Evolutionary conservation across 768 basidiomycete genomes (phyloP), one percentile per base, ranked within the genome.

Genomic region (Termitomyces sp.): DNA sequence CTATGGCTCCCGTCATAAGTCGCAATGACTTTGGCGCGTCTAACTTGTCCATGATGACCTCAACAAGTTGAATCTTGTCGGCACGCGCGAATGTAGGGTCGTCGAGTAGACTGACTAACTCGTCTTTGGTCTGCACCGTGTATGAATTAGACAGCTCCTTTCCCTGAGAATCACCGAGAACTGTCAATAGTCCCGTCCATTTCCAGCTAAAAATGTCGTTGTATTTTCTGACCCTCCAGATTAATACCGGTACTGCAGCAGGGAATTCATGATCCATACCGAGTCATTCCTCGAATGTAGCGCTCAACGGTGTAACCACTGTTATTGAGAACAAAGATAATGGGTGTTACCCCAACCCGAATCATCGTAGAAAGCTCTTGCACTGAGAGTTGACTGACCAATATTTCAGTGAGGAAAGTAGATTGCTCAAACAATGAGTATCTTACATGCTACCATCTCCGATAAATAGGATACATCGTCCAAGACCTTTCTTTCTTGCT

Each of bases 331-430:
- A 92, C 74, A 70, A 94, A 94, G 40, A 94, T 78, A 68, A 94
- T 91, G 3, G 95, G 94, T 60, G 78, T 86, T 35, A 95, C 68
- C 8, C 78, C 81, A 54, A 80, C 70, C 44, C 78, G 80, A 47
- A 94, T 79, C 88, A 96, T 95, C 0, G 89, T 87, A 4, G 91
- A 88, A 17, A 92, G 68, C 64, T 95, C 91, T 69, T 94, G 92
- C 6, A 89, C 84, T 0, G 86, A 84, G 23, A 91, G 71, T 73
- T 91, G 89, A 50, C 86, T 88, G 53, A 8, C 43, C 46, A 4
- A 58, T 15, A 40, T 59, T 21, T 3, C 19, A 10, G 8, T 46
- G n/a, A 38, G 28, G 28, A 19, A 17, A 6, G 45, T 33, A 41
- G 31, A 31, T n/a, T n/a, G 6, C 1, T n/a, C 3, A 0, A 35